Percentiles rank a stretch among this genome's conserved stretches.
These are phyloP conservation scores for Ceratocystis eucalypticola DNA, from an alignment of 2,329 filamentous ascomycete genomes.

Conservation along the genomic window DNA sequence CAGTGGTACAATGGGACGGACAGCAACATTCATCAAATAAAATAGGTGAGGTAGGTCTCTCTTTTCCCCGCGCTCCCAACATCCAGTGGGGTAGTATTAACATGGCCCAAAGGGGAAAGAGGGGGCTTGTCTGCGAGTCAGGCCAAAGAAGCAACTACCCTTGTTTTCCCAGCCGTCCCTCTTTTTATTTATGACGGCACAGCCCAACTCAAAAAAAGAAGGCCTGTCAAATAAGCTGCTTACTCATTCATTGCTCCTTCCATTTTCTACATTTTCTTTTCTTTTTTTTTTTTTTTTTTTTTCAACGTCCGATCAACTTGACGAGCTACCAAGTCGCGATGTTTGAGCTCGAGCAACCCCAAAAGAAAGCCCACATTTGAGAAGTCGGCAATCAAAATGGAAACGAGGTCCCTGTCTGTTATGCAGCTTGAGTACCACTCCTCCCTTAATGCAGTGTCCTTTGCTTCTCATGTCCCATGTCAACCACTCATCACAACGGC, in stretches of 20 bases:
- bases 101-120: not conserved
- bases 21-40: too few species aligned
- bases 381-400: not conserved
- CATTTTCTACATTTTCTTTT: not conserved
- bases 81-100: not conserved
- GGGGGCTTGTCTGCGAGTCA: not conserved
- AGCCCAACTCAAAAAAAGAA: not conserved
- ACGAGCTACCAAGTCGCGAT: not conserved
- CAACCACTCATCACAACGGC: not conserved
- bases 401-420: not conserved
- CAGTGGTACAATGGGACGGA: too few species aligned
- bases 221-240: not conserved
- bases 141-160: not conserved
- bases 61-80: conserved; percentile 2
- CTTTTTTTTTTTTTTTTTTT: not conserved
- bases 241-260: not conserved
- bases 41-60: not conserved
- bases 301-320: not conserved
- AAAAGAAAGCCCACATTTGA: not conserved
- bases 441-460: not conserved
- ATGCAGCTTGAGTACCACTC: not conserved
- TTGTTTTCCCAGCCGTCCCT: not conserved
- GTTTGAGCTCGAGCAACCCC: not conserved
- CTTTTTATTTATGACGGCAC: not conserved
- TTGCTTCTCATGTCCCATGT: not conserved